Evolutionary conservation across 805 yeast genomes (phyloP), one percentile per base, ranked within the genome.

Genomic region (Sugiyamaella mastotermitis): DNA sequence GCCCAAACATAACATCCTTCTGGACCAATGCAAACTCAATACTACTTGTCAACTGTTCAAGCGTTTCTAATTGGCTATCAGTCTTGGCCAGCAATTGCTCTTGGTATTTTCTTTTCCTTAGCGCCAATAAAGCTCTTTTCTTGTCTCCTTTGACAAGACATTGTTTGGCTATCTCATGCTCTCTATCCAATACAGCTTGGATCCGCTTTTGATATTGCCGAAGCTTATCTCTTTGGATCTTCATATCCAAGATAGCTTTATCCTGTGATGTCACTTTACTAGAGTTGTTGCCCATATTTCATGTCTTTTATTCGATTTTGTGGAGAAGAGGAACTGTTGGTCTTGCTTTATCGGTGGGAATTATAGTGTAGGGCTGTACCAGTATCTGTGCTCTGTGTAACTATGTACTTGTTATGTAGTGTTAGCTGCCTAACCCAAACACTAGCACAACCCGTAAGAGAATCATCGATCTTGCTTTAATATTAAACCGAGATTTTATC

Each of bases 11-110:
- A 29, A 92, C 87, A 51, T 87, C 95, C 46, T 78, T 76, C 56
- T 92, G 97, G 22, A 92, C 78, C 41, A 85, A 62, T 52, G 94
- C 90, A 63, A 86, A 87, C 60, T 92, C 97, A 25, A 92, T 82
- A 17, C 52, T 48, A 11, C 48, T 37, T 7, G 64, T 56, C 45
- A 92, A 71, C 43, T 76, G 72, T 57, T 90, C 97, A 25, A 92
- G 60, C 26, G 83, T 81, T 40, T 78, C 80, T 21, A 88, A 65
- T 60, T 92, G 98, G 30, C 72, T 76, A 26, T 78, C 81, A 0
- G 95, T 81, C 47, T 79, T 80, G 17, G 64, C 63, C 2, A 90
- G 63, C n/a, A 83, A 62, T 25, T 74, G 70, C 49, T 82, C 77
- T 58, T 92, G 97, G 54, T 83, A 87, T 56, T 86, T 88, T 49